Evolutionary conservation across 495 filamentous ascomycete genomes (phyloP), one percentile per base, ranked within the genome.

Genomic region (Penicillium nucicola): DNA sequence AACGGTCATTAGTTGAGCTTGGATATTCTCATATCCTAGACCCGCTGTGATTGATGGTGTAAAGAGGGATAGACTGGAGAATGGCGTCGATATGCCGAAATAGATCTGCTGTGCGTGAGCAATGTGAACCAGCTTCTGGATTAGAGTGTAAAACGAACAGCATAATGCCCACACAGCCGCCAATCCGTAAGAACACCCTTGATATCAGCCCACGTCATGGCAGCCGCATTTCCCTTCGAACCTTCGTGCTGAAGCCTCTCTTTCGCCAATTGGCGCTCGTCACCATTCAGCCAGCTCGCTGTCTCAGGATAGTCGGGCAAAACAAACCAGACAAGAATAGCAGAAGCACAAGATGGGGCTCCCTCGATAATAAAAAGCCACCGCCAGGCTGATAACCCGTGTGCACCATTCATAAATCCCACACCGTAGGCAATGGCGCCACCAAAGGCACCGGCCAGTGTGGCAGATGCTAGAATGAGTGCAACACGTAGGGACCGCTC

Each of bases 341-440:
- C 71, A 20, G 74, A 78, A 6, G 79, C 48, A 45, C 74, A 78
- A 0, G 80, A 81, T 7, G 77, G 79, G 10, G 78, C 66, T 14
- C 85, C 84, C 56, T 87, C 84, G 18, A 87, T 66, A 41, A 88
- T 84, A 63, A 87, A 88, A 6, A 88, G 64, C 84, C 84, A 89
- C 23, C 84, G 66, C 85, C 85, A 88, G 9, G 69, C 84, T 12
- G 76, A 73, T 4, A 86, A 53, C 0, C 80, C 82, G 17, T 58
- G 57, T 0, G 65, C 70, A 4, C 70, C 68, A 41, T 85, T 83
- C 82, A 88, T 82, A 42, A 83, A 76, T 12, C 77, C 82, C 1
- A 85, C 72, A 39, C 77, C 82, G 55, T 77, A 84, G 33, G 82
- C 84, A 36, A 86, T 79, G 3, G 77, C 76, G 15, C 84, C 84